phyloP scores from a whole-genome alignment of 2,329 filamentous ascomycete genomes.

The Gnomoniopsis smithogilvyi region DNA sequence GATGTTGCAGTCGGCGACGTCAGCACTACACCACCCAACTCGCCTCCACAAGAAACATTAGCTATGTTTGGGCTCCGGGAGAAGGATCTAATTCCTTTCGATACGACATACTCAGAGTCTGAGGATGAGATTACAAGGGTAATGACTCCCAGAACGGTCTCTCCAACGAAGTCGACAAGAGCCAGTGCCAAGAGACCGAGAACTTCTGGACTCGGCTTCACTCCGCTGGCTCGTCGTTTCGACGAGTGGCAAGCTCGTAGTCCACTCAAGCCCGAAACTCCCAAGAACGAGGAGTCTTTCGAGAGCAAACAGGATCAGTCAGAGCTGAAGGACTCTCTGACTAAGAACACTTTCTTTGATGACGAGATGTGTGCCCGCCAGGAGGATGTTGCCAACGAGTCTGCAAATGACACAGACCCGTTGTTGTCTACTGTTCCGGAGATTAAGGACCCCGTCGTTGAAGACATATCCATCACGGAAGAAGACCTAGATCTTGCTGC shows the following conservation, averaged over 20 bases:
- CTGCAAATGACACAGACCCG: constrained; percentile 27
- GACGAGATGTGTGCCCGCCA: constrained; percentile 53
- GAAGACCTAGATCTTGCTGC: constrained; percentile 57
- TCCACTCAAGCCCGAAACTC: constrained; percentile 33
- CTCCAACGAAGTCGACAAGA: constrained; percentile 23
- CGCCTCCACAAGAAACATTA: constrained; percentile 25
- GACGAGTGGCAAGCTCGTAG: constrained; percentile 58
- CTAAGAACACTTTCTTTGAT: constrained; percentile 55
- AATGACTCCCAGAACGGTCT: constrained; percentile 7
- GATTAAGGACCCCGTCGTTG: constrained; percentile 35
- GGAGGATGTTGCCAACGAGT: constrained; percentile 31
- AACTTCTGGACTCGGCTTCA: constrained; percentile 49
- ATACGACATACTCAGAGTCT: constrained; percentile 47
- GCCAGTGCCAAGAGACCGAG: constrained; percentile 22
- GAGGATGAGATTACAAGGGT: constrained; percentile 45
- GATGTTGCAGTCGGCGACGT: constrained; percentile 11
- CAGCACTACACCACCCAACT: constrained; percentile 27
- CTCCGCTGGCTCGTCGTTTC: constrained; percentile 48
- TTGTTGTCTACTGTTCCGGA: constrained; percentile 15
- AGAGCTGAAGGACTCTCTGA: constrained; percentile 32
- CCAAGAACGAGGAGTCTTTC: constrained; percentile 21
- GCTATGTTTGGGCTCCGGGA: constrained; percentile 43
- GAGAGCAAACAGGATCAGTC: constrained; percentile 16
- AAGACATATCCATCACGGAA: constrained; percentile 45
- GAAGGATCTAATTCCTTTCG: constrained; percentile 43